Percentiles rank a stretch among this genome's conserved stretches.
phyloP scores from a whole-genome alignment of 2,329 filamentous ascomycete genomes.

The Trichoderma pleuroti region DNA sequence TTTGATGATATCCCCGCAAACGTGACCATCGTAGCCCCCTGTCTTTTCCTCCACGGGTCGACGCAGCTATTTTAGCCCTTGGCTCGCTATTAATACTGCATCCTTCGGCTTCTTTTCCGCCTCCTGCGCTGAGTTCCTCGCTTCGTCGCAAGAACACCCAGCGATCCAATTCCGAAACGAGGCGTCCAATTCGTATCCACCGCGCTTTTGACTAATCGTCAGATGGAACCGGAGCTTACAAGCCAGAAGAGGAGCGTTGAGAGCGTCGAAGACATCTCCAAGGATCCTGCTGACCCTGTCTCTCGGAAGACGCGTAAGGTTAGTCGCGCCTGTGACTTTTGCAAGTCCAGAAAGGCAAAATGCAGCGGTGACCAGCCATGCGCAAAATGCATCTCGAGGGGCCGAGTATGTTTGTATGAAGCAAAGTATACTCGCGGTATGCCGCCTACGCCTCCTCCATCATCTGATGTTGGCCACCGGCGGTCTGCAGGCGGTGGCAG shows the following conservation, averaged over 20 bases:
- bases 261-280: background rate
- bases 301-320: conserved; percentile 30
- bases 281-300: background rate
- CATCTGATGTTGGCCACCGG: background rate
- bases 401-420: conserved; percentile 30
- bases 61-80: background rate
- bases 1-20: background rate
- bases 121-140: background rate
- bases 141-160: background rate
- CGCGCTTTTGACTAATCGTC: background rate
- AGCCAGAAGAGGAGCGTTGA: conserved; percentile 4
- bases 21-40: background rate
- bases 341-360: conserved; percentile 29
- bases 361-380: conserved; percentile 33
- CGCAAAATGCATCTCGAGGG: conserved; percentile 30
- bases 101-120: conserved; percentile 15
- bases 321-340: conserved; percentile 32
- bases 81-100: background rate
- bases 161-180: background rate
- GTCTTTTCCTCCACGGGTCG: background rate
- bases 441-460: conserved; percentile 33
- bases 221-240: background rate
- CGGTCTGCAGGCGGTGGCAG: background rate
- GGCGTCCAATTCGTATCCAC: background rate
- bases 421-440: conserved; percentile 33